phyloP scores from a whole-genome alignment of 805 yeast genomes.

The Lachancea quebecensis region DNA sequence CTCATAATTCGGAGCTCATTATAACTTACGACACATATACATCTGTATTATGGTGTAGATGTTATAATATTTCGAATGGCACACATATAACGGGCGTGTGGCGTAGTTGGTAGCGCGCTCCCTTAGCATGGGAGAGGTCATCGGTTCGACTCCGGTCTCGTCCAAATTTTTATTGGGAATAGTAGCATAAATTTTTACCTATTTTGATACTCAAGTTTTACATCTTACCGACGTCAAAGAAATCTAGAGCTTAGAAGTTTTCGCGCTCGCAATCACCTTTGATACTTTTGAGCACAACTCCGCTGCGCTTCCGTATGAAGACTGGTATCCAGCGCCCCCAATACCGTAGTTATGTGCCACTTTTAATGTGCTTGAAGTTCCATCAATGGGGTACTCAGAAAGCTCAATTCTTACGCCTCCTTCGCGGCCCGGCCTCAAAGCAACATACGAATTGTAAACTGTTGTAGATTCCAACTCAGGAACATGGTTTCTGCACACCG shows the following conservation, averaged over 20 bases:
- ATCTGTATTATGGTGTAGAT: too few species aligned
- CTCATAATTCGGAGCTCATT: too few species aligned
- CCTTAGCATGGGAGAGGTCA: slow-evolving; percentile 70
- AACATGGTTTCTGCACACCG: slow-evolving; percentile 34
- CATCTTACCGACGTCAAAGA: background rate
- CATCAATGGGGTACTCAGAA: slow-evolving; percentile 23
- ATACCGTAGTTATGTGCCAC: slow-evolving; percentile 65
- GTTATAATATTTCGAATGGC: too few species aligned
- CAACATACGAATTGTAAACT: slow-evolving; percentile 29
- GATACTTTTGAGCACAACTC: slow-evolving; percentile 36
- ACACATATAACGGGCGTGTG: slow-evolving; percentile 46
- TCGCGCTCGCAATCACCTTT: slow-evolving; percentile 20
- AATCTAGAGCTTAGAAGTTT: background rate
- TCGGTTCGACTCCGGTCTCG: slow-evolving; percentile 72
- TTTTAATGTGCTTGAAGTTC: slow-evolving; percentile 9
- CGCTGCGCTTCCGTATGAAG: slow-evolving; percentile 58
- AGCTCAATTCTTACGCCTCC: slow-evolving; percentile 52
- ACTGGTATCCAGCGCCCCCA: slow-evolving; percentile 73
- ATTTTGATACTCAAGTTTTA: background rate
- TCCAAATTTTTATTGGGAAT: slow-evolving; percentile 46
- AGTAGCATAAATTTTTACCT: slow-evolving; percentile 2
- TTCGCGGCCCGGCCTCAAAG: slow-evolving; percentile 58
- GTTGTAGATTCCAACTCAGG: slow-evolving; percentile 20
- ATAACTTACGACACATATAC: too few species aligned
- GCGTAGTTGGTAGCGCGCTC: slow-evolving; percentile 77